Percentiles rank a stretch among this genome's conserved stretches.
Conservation (phyloP, 2,329 filamentous ascomycete genomes). For the Bertia moriformis region DNA sequence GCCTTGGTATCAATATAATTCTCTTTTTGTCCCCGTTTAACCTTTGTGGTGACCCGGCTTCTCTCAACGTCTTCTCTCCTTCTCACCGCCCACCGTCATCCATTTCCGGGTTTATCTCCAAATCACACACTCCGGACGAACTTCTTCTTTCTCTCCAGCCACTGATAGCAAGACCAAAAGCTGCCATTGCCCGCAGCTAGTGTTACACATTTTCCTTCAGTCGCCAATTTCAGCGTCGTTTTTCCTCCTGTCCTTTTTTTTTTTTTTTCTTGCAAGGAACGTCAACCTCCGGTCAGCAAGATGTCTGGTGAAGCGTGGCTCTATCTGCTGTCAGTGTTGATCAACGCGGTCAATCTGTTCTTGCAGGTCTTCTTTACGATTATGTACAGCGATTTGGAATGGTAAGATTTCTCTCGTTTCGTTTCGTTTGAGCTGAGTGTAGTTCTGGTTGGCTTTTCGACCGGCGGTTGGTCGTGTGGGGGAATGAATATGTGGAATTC, state of each 20-base stretch:
- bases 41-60: background rate
- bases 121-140: too few relatives aligned
- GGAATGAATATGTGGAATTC: too few relatives aligned
- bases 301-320: constrained; percentile 99
- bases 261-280: background rate
- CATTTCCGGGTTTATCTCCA: background rate
- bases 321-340: constrained; percentile 91
- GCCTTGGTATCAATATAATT: background rate
- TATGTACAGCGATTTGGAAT: constrained; percentile 99
- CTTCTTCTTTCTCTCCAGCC: too few relatives aligned
- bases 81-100: background rate
- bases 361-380: constrained; percentile 99
- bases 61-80: background rate
- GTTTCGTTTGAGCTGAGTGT: too few relatives aligned
- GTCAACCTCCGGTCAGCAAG: too few relatives aligned
- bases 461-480: too few relatives aligned
- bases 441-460: too few relatives aligned
- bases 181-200: too few relatives aligned
- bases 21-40: background rate
- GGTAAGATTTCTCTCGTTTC: constrained; percentile 57
- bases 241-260: background rate
- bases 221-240: background rate
- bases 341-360: constrained; percentile 99
- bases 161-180: too few relatives aligned
- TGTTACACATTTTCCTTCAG: too few relatives aligned